These are phyloP conservation scores for Colletotrichum siamense DNA, from an alignment of 2,329 filamentous ascomycete genomes.

Conservation along the genomic window DNA sequence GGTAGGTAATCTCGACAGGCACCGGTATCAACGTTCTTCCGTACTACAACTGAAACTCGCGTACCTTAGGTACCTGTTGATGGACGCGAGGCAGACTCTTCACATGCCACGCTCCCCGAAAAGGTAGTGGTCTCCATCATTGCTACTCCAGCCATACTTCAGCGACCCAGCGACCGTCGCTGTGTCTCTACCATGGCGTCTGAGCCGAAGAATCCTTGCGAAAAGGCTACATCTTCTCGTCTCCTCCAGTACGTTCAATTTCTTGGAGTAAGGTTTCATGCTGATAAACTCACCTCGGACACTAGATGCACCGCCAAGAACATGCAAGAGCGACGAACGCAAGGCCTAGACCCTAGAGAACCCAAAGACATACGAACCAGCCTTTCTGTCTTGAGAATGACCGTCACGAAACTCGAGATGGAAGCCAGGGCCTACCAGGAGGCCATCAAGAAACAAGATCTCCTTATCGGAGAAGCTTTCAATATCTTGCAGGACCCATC, in stretches of 20 bases:
- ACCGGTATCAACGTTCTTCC: not conserved
- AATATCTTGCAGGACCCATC: not conserved
- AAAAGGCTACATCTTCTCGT: not conserved
- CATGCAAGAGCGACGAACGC: not conserved
- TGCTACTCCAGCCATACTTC: not conserved
- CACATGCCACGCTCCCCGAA: not conserved
- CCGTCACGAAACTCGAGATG: not conserved
- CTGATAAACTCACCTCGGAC: not conserved
- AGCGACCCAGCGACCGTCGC: not conserved
- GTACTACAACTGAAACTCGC: not conserved
- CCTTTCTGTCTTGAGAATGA: not conserved
- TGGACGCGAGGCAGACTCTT: not conserved
- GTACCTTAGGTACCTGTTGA: not conserved
- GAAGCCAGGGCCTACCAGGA: not conserved
- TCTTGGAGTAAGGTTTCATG: not conserved
- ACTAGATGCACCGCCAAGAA: not conserved
- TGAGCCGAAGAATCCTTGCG: not conserved
- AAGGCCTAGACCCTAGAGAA: not conserved
- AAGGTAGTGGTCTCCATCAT: not conserved
- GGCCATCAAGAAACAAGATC: not conserved
- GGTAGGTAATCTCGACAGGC: not conserved
- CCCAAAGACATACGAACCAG: not conserved
- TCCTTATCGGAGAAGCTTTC: not conserved
- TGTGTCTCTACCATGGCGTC: not conserved
- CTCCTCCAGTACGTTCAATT: not conserved